A percentile compares a stretch with the other conserved stretches of the same genome.
These are phyloP conservation scores for Pythium monospermum DNA, from an alignment of 352 stramenopile genomes.

Conservation along the genomic window DNA sequence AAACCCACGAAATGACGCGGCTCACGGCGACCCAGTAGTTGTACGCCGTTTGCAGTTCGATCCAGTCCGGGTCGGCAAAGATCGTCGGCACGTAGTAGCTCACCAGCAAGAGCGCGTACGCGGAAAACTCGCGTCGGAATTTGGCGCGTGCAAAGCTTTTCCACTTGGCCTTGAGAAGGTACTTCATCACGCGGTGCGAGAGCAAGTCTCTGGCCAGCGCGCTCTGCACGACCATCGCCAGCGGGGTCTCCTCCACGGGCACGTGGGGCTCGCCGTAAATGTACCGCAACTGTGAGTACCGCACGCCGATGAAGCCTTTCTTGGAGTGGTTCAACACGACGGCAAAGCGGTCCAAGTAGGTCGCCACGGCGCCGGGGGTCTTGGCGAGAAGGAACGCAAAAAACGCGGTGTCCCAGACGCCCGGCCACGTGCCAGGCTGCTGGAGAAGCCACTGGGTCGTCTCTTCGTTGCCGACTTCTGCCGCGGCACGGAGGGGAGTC, in stretches of 20 bases:
- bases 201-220: constrained; percentile 37
- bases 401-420: constrained; percentile 38
- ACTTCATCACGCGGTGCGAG: constrained; percentile 49
- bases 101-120: constrained; percentile 39
- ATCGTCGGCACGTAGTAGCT: constrained; percentile 58
- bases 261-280: constrained; percentile 52
- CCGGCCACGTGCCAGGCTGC: constrained; percentile 33
- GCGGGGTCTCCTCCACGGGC: constrained; percentile 38
- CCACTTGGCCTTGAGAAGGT: constrained; percentile 55
- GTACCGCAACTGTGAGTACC: constrained; percentile 37
- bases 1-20: constrained; percentile 41
- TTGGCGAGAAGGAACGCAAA: constrained; percentile 55
- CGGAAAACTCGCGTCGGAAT: constrained; percentile 47
- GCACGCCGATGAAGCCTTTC: constrained; percentile 38
- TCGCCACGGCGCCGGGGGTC: constrained; percentile 28
- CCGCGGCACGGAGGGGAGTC: constrained; percentile 43
- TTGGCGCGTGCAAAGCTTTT: constrained; percentile 44
- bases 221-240: constrained; percentile 39
- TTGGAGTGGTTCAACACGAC: constrained; percentile 42
- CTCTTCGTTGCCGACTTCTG: constrained; percentile 51
- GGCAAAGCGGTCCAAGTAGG: constrained; percentile 54
- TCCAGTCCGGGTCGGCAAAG: constrained; percentile 50
- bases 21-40: constrained; percentile 39
- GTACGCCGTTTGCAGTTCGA: constrained; percentile 26
- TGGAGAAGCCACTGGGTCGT: constrained; percentile 44